Evolutionary conservation across 2,329 filamentous ascomycete species (phyloP), one percentile per base, ranked within the genome.

Genomic region (Pseudogymnoascus sp.): DNA sequence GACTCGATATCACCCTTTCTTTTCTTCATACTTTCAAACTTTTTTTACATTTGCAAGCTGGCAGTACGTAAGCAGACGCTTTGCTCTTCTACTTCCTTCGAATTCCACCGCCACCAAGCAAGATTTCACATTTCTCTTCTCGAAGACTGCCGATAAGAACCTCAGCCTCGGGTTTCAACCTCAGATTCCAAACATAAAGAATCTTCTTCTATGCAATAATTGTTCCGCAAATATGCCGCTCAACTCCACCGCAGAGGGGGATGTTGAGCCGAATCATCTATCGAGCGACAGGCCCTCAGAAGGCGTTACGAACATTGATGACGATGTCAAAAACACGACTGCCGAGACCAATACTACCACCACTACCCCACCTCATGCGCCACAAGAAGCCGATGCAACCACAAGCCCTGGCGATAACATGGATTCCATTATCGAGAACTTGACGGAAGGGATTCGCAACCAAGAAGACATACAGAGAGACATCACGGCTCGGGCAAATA

Each of bases 391-490:
- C 13, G 33, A 61, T 21, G 59, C 2, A 57, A 57, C 50, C 11
- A 13, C 28, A 33, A 57, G 17, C 28, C 61, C 23, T 31, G 36
- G 28, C 28, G 50, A 57, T 19, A 57, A 8, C 61, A 82, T 83
- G 50, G 50, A 57, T 33, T 17, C 28, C 2, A 57, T 57, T 19
- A 77, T 92, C 28, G 79, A 81, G 64, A 82, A 82, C 47, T 77
- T 92, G 42, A 86, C 88, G 4, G 83, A 86, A 61, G 82, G 87
- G 64, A 85, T 95, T 21, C 86, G 91, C 64, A 87, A 96, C 70
- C 93, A 97, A 74, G 88, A 93, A 77, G 93, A 97, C 65, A 78
- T 97, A 19, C 93, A 97, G 75, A 84, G 91, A 66, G 92, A 96
- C 71, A 96, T 97, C 67, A 83, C 83, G 1, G 73, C 80, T 15